A percentile compares a stretch with the other conserved stretches of the same genome.
Conservation (phyloP, 176 grass and related monocot genomes). For the Alopecurus myosuroides region DNA sequence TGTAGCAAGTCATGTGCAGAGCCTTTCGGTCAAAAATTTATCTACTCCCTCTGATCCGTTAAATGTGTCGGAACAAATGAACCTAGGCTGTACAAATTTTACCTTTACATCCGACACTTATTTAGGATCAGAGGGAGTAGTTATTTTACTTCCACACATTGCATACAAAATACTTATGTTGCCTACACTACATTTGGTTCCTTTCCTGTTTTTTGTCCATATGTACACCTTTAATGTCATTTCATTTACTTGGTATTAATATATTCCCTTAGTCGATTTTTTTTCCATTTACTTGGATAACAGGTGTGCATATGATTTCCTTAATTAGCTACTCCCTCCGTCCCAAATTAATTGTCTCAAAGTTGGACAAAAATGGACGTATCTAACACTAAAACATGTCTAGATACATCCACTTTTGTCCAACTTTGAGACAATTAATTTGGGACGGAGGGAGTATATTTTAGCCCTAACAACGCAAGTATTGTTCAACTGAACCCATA, state of each 20-base stretch:
- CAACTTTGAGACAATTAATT: no score
- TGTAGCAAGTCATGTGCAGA: background rate
- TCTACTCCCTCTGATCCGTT: no score
- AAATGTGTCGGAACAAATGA: no score
- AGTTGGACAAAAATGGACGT: no score
- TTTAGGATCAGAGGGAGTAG: no score
- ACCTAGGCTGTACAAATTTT: no score
- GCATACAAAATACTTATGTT: background rate
- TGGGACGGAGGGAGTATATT: no score
- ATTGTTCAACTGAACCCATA: conserved; percentile 4
- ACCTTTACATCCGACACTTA: no score
- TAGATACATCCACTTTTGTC: no score
- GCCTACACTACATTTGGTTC: background rate
- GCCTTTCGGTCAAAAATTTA: background rate
- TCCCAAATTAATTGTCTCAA: no score
- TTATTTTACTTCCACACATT: conserved; percentile 4
- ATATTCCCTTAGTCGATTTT: no score
- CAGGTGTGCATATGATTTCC: background rate
- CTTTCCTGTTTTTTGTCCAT: background rate
- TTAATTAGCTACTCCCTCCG: conserved; percentile 16
- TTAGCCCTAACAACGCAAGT: background rate
- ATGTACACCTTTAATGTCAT: background rate
- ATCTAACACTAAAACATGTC: no score
- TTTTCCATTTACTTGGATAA: background rate
- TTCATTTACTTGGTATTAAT: background rate